These are phyloP conservation scores for Alisma plantagoaquatica DNA, from an alignment of 106 monocot species.

Conservation along the genomic window DNA sequence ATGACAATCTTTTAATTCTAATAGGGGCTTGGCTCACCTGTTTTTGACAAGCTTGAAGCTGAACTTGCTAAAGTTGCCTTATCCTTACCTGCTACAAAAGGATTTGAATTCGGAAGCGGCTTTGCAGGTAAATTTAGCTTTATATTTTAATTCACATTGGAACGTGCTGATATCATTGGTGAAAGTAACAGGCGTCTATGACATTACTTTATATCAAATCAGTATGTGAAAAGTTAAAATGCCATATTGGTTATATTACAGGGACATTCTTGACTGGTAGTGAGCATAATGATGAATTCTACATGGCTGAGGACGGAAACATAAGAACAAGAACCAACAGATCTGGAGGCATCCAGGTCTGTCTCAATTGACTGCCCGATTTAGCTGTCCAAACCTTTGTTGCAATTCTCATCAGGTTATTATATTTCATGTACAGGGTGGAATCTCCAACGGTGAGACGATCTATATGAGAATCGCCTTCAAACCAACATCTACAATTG, in stretches of 20 bases:
- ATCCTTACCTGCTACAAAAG: conserved; percentile 94
- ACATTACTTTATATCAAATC: too few species aligned
- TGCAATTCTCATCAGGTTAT: too few species aligned
- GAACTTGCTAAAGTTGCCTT: conserved; percentile 72
- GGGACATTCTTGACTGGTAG: conserved; percentile 87
- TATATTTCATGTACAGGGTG: conserved; percentile 88
- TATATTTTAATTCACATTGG: too few species aligned
- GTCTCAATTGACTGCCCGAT: too few species aligned
- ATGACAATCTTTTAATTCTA: too few species aligned
- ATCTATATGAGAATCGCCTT: conserved; percentile 86
- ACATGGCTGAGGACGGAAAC: conserved; percentile 58
- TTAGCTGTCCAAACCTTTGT: too few species aligned
- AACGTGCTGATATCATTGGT: too few species aligned
- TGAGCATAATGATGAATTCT: conserved; percentile 99
- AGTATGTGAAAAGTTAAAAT: too few species aligned
- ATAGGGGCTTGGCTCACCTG: conserved; percentile 91
- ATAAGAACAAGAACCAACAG: conserved; percentile 89
- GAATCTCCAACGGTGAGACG: conserved; percentile 96
- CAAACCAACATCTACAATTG: conserved; percentile 94
- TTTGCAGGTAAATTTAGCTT: conserved; percentile 51
- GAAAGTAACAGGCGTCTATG: too few species aligned
- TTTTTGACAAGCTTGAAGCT: conserved; percentile 99
- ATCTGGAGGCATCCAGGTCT: conserved; percentile 98
- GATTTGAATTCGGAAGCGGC: conserved; percentile 95
- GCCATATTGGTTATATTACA: too few species aligned